These are phyloP conservation scores for Vaccinium macrocarpon DNA, from an alignment of 148 eudicot genomes.

Conservation along the genomic window DNA sequence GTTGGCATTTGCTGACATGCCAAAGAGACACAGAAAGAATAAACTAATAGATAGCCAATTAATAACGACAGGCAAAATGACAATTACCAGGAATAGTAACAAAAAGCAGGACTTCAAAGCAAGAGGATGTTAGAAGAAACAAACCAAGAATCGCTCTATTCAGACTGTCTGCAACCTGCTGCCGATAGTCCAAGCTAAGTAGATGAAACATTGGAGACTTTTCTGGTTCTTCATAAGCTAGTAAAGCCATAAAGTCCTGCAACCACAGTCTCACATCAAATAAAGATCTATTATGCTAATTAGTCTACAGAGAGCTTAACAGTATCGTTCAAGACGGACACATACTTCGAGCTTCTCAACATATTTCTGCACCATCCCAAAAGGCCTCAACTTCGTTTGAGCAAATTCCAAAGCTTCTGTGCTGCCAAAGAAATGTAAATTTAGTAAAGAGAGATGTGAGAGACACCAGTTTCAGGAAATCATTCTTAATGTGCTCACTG, in stretches of 20 bases:
- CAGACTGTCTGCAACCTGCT: constrained; percentile 67
- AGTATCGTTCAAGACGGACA: constrained; percentile 4
- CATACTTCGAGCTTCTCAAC: constrained; percentile 75
- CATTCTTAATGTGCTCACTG: constrained; percentile 36
- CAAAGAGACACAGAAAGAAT: constrained; percentile 13
- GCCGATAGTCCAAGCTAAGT: constrained; percentile 59
- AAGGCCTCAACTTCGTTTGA: constrained; percentile 63
- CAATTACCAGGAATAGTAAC: neutral
- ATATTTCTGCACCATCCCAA: constrained; percentile 63
- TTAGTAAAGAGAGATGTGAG: constrained; percentile 21
- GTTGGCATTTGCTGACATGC: constrained; percentile 50
- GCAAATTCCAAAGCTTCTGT: constrained; percentile 90
- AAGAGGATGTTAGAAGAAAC: constrained; percentile 9
- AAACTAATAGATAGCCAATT: neutral
- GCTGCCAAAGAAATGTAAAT: constrained; percentile 47
- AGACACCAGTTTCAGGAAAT: neutral
- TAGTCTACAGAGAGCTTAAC: constrained; percentile 3
- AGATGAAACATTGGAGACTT: constrained; percentile 89
- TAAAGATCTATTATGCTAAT: neutral
- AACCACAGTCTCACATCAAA: constrained; percentile 5
- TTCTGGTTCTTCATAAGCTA: constrained; percentile 93
- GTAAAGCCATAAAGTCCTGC: constrained; percentile 83
- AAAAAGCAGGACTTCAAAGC: neutral
- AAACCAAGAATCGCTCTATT: constrained; percentile 82
- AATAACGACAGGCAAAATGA: neutral